Evolutionary conservation across 2,329 filamentous ascomycete species (phyloP).

Genomic region (Berkeleyomyces basicola): DNA sequence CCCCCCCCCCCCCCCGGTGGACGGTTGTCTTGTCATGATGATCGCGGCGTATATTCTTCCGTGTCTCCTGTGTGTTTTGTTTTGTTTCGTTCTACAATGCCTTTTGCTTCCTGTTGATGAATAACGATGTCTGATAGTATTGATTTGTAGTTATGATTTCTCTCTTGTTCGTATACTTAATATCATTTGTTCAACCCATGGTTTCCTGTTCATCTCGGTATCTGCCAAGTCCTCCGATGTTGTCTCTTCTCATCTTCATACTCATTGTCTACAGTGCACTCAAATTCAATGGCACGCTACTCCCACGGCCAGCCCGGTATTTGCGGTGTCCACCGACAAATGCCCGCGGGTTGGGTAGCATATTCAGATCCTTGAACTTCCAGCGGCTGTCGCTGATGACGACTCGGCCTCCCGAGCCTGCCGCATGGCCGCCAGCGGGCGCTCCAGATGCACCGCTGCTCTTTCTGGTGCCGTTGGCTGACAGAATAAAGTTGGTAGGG

Average conservation of each 20-base stretch:
- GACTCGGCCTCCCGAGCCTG: conserved; percentile 23
- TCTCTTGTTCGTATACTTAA: not conserved
- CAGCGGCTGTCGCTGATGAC: conserved; percentile 65
- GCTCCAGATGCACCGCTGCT: conserved; percentile 25
- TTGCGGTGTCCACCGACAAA: conserved; percentile 59
- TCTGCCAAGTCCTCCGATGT: not conserved
- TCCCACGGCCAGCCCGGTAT: conserved; percentile 82
- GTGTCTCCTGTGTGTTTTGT: not conserved
- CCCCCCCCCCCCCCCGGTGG: too few species aligned
- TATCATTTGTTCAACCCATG: not conserved
- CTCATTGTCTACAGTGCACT: conserved; percentile 29
- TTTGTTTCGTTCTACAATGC: not conserved
- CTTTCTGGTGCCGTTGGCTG: conserved; percentile 39
- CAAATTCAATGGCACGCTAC: conserved; percentile 83
- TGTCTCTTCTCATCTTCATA: not conserved
- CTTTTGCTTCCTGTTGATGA: not conserved
- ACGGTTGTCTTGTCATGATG: too few species aligned
- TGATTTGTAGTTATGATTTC: conserved; percentile 1
- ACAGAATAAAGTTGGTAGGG: conserved; percentile 58
- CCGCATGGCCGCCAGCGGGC: conserved; percentile 19
- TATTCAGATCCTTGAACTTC: conserved; percentile 68
- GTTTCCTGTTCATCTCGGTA: not conserved
- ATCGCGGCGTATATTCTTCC: not conserved
- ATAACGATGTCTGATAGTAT: not conserved
- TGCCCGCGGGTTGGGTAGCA: conserved; percentile 70